A percentile compares a stretch with the other conserved stretches of the same genome.
Evolutionary conservation across 2,329 filamentous ascomycete species (phyloP).

Genomic region (Trichoderma sp.): DNA sequence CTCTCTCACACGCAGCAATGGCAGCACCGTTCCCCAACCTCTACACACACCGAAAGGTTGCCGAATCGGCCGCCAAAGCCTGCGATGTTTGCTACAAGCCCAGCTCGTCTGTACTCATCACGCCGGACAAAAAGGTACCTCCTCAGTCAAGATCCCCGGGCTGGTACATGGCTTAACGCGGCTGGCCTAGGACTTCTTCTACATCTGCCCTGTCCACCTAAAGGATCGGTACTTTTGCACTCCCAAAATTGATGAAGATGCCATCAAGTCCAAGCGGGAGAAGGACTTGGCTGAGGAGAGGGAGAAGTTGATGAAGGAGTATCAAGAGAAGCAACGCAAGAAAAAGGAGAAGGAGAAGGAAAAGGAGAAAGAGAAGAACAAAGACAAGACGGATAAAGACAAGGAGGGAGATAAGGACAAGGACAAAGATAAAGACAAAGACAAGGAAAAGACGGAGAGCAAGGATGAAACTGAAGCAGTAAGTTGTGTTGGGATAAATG

Average conservation of each 20-base stretch:
- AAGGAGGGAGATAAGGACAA: conserved; percentile 35
- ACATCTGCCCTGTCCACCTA: conserved; percentile 78
- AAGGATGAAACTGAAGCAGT: conserved; percentile 29
- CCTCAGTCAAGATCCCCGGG: conserved; percentile 7
- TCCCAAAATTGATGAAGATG: conserved; percentile 67
- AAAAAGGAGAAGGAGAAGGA: conserved; percentile 67
- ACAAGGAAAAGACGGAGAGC: conserved; percentile 36
- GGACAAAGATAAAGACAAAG: conserved; percentile 34
- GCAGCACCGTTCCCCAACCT: conserved; percentile 61
- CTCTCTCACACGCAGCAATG: conserved; percentile 19
- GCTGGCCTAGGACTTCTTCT: conserved; percentile 71
- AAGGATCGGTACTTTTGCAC: conserved; percentile 78
- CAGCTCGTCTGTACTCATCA: conserved; percentile 81
- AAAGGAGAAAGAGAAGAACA: conserved; percentile 45
- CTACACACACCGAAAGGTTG: conserved; percentile 83
- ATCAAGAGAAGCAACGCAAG: conserved; percentile 67
- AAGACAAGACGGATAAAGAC: conserved; percentile 39
- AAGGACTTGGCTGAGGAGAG: conserved; percentile 63
- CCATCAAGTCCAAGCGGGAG: conserved; percentile 58
- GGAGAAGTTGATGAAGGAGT: conserved; percentile 68
- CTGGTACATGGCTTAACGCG: conserved; percentile 6
- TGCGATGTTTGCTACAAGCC: conserved; percentile 93
- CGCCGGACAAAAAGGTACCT: conserved; percentile 78
- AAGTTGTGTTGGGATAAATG: conserved; percentile 25
- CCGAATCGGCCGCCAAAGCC: conserved; percentile 74